A percentile compares a stretch with the other conserved stretches of the same genome.
Conservation (phyloP, 768 basidiomycete genomes). For the Clathrus columnatus region DNA sequence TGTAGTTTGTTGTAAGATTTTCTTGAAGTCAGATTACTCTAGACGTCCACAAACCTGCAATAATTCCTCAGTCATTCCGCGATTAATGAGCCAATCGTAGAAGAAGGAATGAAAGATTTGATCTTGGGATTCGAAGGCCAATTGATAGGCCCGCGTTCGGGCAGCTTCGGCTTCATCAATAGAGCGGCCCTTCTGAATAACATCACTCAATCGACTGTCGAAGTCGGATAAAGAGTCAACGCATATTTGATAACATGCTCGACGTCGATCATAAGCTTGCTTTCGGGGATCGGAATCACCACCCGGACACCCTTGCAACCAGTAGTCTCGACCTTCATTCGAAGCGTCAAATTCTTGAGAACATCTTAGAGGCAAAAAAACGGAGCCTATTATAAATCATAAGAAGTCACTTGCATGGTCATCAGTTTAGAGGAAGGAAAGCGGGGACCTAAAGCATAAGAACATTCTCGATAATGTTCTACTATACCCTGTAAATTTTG, state of each 20-base stretch:
- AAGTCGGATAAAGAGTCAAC: conserved; percentile 75
- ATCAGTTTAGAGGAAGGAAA: not conserved
- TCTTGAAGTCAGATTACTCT: no score
- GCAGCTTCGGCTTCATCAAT: conserved; percentile 57
- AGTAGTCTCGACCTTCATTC: conserved; percentile 66
- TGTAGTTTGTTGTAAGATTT: conserved; percentile 4
- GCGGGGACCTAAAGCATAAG: conserved; percentile 68
- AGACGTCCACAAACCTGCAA: conserved; percentile 62
- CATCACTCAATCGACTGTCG: conserved; percentile 41
- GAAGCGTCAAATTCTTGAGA: conserved; percentile 73
- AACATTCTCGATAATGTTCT: conserved; percentile 80
- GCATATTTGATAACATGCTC: conserved; percentile 73
- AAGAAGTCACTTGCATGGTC: not conserved
- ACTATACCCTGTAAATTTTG: conserved; percentile 80
- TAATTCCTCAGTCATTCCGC: conserved; percentile 76
- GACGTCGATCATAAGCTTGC: conserved; percentile 49
- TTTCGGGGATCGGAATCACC: conserved; percentile 49
- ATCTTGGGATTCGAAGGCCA: conserved; percentile 79
- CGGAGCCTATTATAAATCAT: conserved; percentile 45
- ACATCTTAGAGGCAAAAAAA: conserved; percentile 78
- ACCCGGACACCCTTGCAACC: conserved; percentile 51
- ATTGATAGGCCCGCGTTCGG: conserved; percentile 76
- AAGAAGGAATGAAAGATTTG: conserved; percentile 90
- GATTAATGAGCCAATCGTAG: conserved; percentile 88
- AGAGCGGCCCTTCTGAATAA: conserved; percentile 21